phyloP scores from a whole-genome alignment of 768 basidiomycete genomes.

The Xerocomus spinulosus region DNA sequence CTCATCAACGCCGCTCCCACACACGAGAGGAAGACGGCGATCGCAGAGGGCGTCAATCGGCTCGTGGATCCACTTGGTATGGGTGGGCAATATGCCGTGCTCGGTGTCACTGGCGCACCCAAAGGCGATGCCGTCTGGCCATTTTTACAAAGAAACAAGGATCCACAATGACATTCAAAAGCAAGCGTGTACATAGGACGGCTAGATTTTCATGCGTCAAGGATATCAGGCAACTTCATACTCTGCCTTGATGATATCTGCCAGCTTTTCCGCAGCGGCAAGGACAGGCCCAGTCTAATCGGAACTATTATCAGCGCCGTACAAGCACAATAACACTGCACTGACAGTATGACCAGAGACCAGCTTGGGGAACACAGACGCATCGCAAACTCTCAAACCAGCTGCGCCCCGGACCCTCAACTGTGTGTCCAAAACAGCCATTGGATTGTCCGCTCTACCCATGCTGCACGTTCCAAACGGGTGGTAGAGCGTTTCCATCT shows the following conservation, averaged over 20 bases:
- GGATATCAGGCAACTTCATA: slow-evolving; percentile 2
- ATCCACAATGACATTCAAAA: not conserved
- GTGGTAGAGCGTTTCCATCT: slow-evolving; percentile 41
- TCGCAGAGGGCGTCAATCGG: slow-evolving; percentile 58
- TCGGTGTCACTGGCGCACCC: slow-evolving; percentile 46
- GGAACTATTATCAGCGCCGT: not conserved
- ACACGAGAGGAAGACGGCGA: slow-evolving; percentile 47
- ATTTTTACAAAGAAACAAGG: slow-evolving; percentile 15
- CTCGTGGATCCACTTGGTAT: slow-evolving; percentile 79
- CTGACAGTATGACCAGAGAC: slow-evolving; percentile 44
- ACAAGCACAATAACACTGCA: not conserved
- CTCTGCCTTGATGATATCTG: slow-evolving; percentile 30
- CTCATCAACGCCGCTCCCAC: slow-evolving; percentile 50
- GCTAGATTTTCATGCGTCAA: not conserved
- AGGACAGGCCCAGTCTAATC: slow-evolving; percentile 26
- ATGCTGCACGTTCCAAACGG: slow-evolving; percentile 37
- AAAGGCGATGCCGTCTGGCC: slow-evolving; percentile 28
- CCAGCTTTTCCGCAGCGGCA: slow-evolving; percentile 34
- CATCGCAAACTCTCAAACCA: slow-evolving; percentile 44
- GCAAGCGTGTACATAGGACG: not conserved
- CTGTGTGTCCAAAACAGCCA: slow-evolving; percentile 41
- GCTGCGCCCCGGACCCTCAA: slow-evolving; percentile 41
- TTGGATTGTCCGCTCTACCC: slow-evolving; percentile 36
- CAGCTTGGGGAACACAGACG: slow-evolving; percentile 41
- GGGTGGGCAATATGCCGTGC: slow-evolving; percentile 82